Evolutionary conservation across 179 eudicot species (phyloP).

Genomic region (Spinacia oleracea): DNA sequence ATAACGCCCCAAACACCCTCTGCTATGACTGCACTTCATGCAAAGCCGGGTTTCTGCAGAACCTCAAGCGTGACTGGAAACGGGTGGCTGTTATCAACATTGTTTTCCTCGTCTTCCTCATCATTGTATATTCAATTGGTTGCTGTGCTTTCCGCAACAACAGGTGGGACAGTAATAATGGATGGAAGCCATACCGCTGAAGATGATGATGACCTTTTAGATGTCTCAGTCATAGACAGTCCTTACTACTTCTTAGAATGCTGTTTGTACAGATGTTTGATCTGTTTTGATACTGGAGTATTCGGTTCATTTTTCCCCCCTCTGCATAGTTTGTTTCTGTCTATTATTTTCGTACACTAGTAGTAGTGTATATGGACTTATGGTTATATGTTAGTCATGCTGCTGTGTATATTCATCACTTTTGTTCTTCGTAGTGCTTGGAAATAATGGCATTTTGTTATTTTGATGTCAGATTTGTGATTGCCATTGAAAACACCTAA

Average conservation of each 20-base stretch:
- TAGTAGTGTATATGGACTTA: background rate
- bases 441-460: background rate
- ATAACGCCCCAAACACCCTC: constrained; percentile 43
- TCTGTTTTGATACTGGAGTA: constrained; percentile 14
- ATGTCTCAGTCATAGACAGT: background rate
- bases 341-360: background rate
- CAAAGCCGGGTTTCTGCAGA: constrained; percentile 82
- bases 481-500: too few species aligned
- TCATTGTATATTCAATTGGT: constrained; percentile 81
- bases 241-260: background rate
- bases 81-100: constrained; percentile 75
- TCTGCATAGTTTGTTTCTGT: constrained; percentile 15
- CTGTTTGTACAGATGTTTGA: constrained; percentile 26
- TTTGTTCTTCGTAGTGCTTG: background rate
- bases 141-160: constrained; percentile 97
- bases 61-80: constrained; percentile 81
- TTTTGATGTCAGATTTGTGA: background rate
- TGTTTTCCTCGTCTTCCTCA: constrained; percentile 60
- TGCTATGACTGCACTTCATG: constrained; percentile 78
- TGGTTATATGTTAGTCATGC: constrained; percentile 10
- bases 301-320: background rate
- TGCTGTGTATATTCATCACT: constrained; percentile 24
- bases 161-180: constrained; percentile 33
- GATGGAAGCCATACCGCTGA: constrained; percentile 39
- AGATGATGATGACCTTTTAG: constrained; percentile 19